Evolutionary conservation across 2,329 filamentous ascomycete genomes (phyloP), one percentile per base, ranked within the genome.

Genomic region (Ascochyta viciae-villosae): DNA sequence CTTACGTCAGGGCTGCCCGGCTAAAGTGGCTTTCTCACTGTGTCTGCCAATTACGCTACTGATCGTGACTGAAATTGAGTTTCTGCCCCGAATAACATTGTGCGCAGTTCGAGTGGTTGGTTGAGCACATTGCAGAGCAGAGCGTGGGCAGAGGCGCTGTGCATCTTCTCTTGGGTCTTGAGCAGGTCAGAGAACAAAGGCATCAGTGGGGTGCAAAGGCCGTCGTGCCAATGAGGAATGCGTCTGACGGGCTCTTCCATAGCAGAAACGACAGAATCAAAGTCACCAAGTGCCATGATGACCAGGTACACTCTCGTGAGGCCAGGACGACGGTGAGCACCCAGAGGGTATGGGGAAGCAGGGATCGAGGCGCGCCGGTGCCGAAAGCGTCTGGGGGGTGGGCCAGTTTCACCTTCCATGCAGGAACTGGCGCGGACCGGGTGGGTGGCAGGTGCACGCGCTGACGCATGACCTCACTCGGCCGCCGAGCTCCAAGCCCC

Each of bases 301-400:
- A 13, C 29, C 13, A 10, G 1, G 5, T 13, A 12, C 19, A 19
- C 19, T 31, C 12, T 13, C 10, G 12, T 13, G 9, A 12, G 29
- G 12, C 29, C 29, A 31, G 29, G 29, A 31, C 29, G 12, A 5
- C 8, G 8, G 27, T 10, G 27, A 29, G 27, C 27, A 10, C 27
- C 31, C 33, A 31, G 23, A 34, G 19, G 33, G 24, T 44, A 35
- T 43, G 48, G 53, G 43, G 47, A 51, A 56, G 31, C 47, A 56
- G 38, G 48, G 47, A 51, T 51, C 10, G 6, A 38, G 39, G 53
- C 47, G 45, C 46, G 33, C 12, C 13, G 47, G 38, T 19, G 53
- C 47, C 53, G 53, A 40, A 56, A 51, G 38, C 53, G 53, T 50
- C 37, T 42, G 50, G 50, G 41, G 41, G 19, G 50, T 40, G 49